Conservation (phyloP, 306 rosid genomes). For the Citrullus mucosospermus region DNA sequence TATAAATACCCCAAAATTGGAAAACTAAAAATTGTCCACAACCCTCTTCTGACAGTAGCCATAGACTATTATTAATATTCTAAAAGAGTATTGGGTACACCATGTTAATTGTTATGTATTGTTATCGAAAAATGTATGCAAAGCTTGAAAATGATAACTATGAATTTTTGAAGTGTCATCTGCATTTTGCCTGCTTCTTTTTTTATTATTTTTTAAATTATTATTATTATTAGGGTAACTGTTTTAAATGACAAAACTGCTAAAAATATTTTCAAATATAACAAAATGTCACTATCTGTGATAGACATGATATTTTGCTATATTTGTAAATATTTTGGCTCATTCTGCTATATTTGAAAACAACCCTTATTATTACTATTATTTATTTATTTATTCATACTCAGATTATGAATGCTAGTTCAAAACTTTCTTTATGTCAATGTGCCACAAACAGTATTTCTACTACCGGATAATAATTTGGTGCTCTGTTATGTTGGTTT, state of each 20-base stretch:
- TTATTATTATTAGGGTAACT: no score
- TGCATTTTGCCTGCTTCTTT: not conserved
- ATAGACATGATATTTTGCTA: no score
- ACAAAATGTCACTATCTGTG: no score
- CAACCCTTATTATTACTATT: not conserved
- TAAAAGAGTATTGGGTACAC: not conserved
- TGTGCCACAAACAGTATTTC: not conserved
- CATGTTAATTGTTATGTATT: not conserved
- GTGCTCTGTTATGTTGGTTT: not conserved
- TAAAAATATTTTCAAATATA: no score
- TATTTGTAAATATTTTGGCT: no score
- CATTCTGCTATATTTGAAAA: no score
- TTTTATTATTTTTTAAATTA: no score
- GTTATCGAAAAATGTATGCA: not conserved
- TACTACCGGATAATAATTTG: not conserved
- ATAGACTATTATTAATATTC: no score
- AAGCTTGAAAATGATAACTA: not conserved
- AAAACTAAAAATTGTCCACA: no score
- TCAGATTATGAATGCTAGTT: not conserved
- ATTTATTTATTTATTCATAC: not conserved
- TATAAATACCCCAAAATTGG: no score
- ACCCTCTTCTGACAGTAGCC: no score
- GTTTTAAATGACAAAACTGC: no score
- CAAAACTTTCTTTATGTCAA: not conserved
- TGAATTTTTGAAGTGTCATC: not conserved